These are phyloP conservation scores for Boletus fagicola DNA, from an alignment of 768 basidiomycete genomes.

Conservation along the genomic window DNA sequence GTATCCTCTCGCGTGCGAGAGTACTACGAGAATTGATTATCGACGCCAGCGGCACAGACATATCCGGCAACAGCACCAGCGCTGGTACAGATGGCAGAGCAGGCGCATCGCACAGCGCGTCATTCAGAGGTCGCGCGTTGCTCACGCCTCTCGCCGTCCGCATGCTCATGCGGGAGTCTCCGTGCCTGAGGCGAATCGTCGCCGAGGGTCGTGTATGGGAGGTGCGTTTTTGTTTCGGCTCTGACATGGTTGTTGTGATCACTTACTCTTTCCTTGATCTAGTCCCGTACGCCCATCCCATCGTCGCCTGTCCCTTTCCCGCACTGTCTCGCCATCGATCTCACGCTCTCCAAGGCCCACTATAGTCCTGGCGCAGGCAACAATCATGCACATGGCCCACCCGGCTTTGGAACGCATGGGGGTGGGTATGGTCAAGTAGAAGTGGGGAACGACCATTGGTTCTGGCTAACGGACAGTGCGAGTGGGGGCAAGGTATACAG, in stretches of 20 bases:
- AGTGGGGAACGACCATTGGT: conserved; percentile 22
- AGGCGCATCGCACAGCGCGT: not conserved
- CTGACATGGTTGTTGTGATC: not conserved
- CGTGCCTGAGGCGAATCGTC: conserved; percentile 45
- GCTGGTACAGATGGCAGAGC: not conserved
- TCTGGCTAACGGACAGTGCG: conserved; percentile 19
- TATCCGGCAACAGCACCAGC: not conserved
- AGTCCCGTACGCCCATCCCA: conserved; percentile 18
- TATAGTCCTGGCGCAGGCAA: conserved; percentile 14
- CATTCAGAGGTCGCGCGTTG: conserved; percentile 17
- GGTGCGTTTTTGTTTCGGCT: conserved; percentile 34
- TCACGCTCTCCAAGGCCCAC: conserved; percentile 10
- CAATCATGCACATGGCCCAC: conserved; percentile 14
- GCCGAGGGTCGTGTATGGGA: conserved; percentile 54
- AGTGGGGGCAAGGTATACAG: conserved; percentile 5
- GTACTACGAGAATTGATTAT: conserved; percentile 18
- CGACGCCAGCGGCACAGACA: conserved; percentile 11
- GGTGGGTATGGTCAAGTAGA: conserved; percentile 23
- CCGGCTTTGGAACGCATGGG: conserved; percentile 16
- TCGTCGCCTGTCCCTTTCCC: conserved; percentile 9
- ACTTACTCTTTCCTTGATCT: not conserved
- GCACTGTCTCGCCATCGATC: conserved; percentile 8
- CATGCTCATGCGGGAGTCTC: conserved; percentile 41
- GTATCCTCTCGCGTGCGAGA: conserved; percentile 16
- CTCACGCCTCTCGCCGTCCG: conserved; percentile 43